Base-by-base conservation (phyloP, 1,284 basidiomycete species). In the Cutaneotrichosporon cavernicola region DNA sequence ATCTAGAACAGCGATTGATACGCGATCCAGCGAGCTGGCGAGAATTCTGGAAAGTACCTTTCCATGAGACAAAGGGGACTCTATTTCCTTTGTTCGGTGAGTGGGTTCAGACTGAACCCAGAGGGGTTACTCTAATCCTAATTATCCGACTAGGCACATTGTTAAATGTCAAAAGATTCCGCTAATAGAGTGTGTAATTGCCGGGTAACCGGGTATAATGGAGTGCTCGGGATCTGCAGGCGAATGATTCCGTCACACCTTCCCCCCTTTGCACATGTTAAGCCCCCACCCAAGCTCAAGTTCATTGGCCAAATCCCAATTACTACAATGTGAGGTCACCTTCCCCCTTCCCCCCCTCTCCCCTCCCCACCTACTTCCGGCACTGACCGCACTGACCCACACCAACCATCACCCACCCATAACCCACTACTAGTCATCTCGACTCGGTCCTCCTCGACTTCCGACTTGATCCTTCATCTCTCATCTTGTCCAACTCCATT, bases 111-210 rank as follows among this genome's bases (percentile, higher is more conserved):
- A 13, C 26, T 26, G 26, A 26, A 26, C 26, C 26, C 26, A 26
- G 50, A 51, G 51, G 51, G 31, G 30, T 32, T 52, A 52, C 11
- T n/a, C 30, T 52, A 52, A 52, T 52, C 30, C 30, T n/a, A 30
- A 32, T 52, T 52, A 52, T 32, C 26, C 51, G 31, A 31, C 18
- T 2, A 31, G 31, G 18, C 13, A 16, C 31, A 6, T 30, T 18
- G 9, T 52, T 18, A 18, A 14, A n/a, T 32, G 2, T 5, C 1
- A 14, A 31, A 16, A 18, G 18, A n/a, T 52, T 32, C 51, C 51
- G 49, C 16, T 31, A 26, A 31, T 51, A 2, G 30, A 26, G 11
- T 4, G 30, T 8, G 49, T 3, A 18, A 18, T 30, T 32, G 22
- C 51, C 51, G 51, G 51, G 30, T 52, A 52, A 18, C 49, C 49